phyloP scores from a whole-genome alignment of 306 rosid genomes.

The Parietaria judaica region DNA sequence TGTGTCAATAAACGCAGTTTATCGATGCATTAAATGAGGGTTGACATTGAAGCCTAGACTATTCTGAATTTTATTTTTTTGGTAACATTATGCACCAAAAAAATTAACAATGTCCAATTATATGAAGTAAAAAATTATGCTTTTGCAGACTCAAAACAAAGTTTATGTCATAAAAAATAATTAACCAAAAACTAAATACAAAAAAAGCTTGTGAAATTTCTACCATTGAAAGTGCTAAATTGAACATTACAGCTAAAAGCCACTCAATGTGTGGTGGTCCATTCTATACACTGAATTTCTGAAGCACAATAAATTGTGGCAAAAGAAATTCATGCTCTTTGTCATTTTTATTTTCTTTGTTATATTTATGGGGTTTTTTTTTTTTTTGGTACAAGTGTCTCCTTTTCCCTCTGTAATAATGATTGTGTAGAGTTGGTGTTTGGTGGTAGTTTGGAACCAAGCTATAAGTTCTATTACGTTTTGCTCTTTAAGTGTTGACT shows the following conservation, averaged over 20 bases:
- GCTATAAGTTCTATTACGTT: background rate
- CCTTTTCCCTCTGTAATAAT: background rate
- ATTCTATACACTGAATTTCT: background rate
- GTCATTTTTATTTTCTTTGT: background rate
- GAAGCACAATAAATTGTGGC: background rate
- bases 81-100: too few relatives aligned
- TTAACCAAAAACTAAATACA: too few relatives aligned
- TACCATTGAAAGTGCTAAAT: background rate
- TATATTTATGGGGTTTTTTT: background rate
- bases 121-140: too few relatives aligned
- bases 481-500: background rate
- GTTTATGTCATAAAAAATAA: too few relatives aligned
- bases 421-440: background rate
- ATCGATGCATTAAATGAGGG: too few relatives aligned
- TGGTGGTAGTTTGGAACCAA: constrained; percentile 7
- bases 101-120: too few relatives aligned
- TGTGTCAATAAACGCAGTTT: too few relatives aligned
- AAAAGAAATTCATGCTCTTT: background rate
- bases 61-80: too few relatives aligned
- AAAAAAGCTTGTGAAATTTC: too few relatives aligned
- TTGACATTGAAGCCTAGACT: too few relatives aligned
- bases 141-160: too few relatives aligned
- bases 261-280: constrained; percentile 31
- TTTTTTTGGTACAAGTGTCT: too few relatives aligned
- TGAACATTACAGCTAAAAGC: constrained; percentile 20